Evolutionary conservation across 495 filamentous ascomycete species (phyloP).

Genomic region (Pseudoneurospora amorphoporcata): DNA sequence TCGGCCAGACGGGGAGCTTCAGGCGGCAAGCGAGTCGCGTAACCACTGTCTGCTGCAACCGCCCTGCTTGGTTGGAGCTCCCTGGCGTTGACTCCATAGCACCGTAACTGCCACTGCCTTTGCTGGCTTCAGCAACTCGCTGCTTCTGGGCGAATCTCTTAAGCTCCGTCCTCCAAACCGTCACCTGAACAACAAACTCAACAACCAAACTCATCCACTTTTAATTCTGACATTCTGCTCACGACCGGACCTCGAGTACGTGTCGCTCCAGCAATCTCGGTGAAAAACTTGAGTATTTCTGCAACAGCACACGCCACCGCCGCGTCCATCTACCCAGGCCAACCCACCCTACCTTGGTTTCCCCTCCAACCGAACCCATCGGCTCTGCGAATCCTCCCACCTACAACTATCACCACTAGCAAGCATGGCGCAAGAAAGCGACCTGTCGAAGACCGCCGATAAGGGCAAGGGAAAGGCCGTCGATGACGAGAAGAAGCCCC

Average conservation of each 20-base stretch:
- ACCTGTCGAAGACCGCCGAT: constrained; percentile 70
- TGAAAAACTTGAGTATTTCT: neutral
- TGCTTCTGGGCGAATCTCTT: constrained; percentile 8
- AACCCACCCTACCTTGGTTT: neutral
- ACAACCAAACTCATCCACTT: neutral
- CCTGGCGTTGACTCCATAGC: neutral
- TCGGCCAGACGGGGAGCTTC: constrained; percentile 3
- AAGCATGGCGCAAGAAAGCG: constrained; percentile 83
- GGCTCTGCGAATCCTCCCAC: neutral
- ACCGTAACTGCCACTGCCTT: constrained; percentile 9
- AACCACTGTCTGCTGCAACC: constrained; percentile 20
- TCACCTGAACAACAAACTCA: constrained; percentile 5
- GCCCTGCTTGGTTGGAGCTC: neutral
- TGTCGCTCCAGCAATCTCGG: neutral
- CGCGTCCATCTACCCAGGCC: neutral
- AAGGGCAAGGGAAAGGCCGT: constrained; percentile 93
- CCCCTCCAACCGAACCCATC: neutral
- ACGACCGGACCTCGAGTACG: neutral
- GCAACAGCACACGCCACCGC: neutral
- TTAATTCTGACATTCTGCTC: neutral
- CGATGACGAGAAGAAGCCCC: constrained; percentile 50
- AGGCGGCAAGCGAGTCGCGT: constrained; percentile 36
- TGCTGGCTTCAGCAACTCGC: neutral
- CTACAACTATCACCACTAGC: constrained; percentile 6
- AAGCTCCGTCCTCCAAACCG: constrained; percentile 14